phyloP scores from a whole-genome alignment of 169 alveolate species.

The Plasmodium sp. region DNA sequence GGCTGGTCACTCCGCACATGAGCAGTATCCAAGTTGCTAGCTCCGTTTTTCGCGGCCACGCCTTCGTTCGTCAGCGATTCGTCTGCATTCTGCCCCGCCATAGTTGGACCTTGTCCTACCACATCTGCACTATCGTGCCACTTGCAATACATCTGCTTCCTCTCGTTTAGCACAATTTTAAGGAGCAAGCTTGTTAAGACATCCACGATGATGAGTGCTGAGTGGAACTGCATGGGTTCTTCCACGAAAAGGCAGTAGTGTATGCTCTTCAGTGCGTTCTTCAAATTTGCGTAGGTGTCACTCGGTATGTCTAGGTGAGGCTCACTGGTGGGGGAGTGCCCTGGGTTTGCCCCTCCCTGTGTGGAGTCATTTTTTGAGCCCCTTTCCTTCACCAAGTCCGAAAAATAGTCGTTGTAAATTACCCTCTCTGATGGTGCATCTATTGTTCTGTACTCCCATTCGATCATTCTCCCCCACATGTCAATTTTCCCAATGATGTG shows the following conservation, averaged over 20 bases:
- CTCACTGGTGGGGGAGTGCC: not conserved
- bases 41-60: not conserved
- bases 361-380: not conserved
- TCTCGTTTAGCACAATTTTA: slow-evolving; percentile 48
- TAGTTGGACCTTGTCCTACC: not conserved
- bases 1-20: not conserved
- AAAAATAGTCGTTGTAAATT: slow-evolving; percentile 25
- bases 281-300: slow-evolving; percentile 21
- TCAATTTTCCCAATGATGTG: slow-evolving; percentile 4
- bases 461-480: slow-evolving; percentile 22
- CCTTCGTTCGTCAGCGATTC: not conserved
- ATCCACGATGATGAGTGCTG: slow-evolving; percentile 18
- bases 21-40: not conserved
- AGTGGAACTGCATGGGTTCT: slow-evolving; percentile 31
- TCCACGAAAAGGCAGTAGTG: slow-evolving; percentile 14
- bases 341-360: not conserved
- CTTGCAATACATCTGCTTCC: slow-evolving; percentile 8
- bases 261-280: slow-evolving; percentile 19
- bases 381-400: slow-evolving; percentile 4
- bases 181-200: slow-evolving; percentile 21
- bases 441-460: not conserved
- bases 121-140: not conserved
- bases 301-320: not conserved
- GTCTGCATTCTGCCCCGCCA: not conserved
- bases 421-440: not conserved